Percentiles rank a stretch among this genome's conserved stretches.
These are phyloP conservation scores for Boletus patriciae DNA, from an alignment of 768 basidiomycete genomes.

Conservation along the genomic window DNA sequence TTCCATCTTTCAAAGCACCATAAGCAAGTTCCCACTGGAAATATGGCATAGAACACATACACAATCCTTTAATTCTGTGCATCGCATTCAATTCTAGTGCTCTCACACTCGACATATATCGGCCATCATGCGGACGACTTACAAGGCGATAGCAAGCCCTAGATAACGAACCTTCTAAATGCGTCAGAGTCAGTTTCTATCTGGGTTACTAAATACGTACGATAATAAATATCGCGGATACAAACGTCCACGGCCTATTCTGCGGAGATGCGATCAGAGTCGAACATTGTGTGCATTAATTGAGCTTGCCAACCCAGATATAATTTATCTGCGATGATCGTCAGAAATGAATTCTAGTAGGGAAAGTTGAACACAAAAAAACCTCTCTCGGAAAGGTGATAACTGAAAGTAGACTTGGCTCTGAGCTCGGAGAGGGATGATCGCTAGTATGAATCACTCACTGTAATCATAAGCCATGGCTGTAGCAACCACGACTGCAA, in stretches of 20 bases:
- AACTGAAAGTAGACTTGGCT: constrained; percentile 4
- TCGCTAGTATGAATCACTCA: constrained; percentile 4
- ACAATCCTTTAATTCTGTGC: constrained; percentile 6
- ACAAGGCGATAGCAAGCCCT: constrained; percentile 12
- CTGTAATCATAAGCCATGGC: constrained; percentile 23
- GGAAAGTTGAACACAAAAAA: not conserved
- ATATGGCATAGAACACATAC: constrained; percentile 1
- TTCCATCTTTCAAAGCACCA: constrained; percentile 9
- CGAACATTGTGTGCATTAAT: not conserved
- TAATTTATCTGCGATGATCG: constrained; percentile 5
- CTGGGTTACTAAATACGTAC: constrained; percentile 5
- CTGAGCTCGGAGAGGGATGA: not conserved
- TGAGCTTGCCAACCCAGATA: constrained; percentile 18
- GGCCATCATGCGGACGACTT: not conserved
- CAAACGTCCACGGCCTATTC: constrained; percentile 17
- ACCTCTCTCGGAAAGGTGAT: constrained; percentile 22
- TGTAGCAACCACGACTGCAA: constrained; percentile 12
- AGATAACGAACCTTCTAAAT: constrained; percentile 19
- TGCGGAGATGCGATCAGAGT: constrained; percentile 3
- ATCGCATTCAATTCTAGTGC: not conserved
- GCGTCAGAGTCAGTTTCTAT: not conserved
- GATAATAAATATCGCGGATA: constrained; percentile 14
- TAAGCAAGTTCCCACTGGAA: not conserved
- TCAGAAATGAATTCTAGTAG: not conserved
- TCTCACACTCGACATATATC: not conserved